Evolutionary conservation across 768 basidiomycete genomes (phyloP).

Genomic region (Ramaria sp.): DNA sequence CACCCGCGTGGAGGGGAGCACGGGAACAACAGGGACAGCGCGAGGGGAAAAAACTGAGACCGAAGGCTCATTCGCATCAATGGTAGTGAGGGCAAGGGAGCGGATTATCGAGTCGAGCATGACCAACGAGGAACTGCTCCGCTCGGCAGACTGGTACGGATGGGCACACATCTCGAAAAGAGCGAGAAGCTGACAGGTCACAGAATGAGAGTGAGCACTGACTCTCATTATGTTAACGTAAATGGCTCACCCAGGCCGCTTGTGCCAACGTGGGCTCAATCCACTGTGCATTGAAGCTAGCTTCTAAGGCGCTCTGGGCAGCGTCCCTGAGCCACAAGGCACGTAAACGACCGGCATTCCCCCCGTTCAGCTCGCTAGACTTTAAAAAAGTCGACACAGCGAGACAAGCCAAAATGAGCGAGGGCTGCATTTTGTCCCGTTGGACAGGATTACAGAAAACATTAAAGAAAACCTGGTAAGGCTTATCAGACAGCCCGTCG

Average conservation of each 20-base stretch:
- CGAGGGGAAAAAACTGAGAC: slow-evolving; percentile 41
- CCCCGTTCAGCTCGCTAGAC: slow-evolving; percentile 56
- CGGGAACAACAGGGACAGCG: slow-evolving; percentile 37
- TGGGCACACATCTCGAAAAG: slow-evolving; percentile 71
- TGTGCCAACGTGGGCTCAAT: slow-evolving; percentile 59
- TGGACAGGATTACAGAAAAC: slow-evolving; percentile 41
- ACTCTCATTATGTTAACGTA: background rate
- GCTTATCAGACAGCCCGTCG: background rate
- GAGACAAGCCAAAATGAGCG: slow-evolving; percentile 55
- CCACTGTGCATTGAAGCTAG: slow-evolving; percentile 39
- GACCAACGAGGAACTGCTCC: slow-evolving; percentile 41
- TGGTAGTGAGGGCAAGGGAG: slow-evolving; percentile 39
- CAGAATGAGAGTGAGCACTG: background rate
- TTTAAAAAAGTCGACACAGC: slow-evolving; percentile 65
- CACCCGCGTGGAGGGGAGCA: slow-evolving; percentile 12
- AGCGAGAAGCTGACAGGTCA: slow-evolving; percentile 48
- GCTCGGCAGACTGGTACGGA: slow-evolving; percentile 47
- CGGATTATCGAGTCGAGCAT: slow-evolving; percentile 57
- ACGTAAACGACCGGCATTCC: slow-evolving; percentile 41
- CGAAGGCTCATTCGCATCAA: slow-evolving; percentile 46
- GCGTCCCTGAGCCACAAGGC: slow-evolving; percentile 47
- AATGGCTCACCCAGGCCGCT: slow-evolving; percentile 50
- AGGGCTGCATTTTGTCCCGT: slow-evolving; percentile 52
- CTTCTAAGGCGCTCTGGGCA: slow-evolving; percentile 44
- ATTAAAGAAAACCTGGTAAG: slow-evolving; percentile 32